phyloP scores from a whole-genome alignment of 2,329 filamentous ascomycete genomes.

The Stagonosporopsis tanaceti region DNA sequence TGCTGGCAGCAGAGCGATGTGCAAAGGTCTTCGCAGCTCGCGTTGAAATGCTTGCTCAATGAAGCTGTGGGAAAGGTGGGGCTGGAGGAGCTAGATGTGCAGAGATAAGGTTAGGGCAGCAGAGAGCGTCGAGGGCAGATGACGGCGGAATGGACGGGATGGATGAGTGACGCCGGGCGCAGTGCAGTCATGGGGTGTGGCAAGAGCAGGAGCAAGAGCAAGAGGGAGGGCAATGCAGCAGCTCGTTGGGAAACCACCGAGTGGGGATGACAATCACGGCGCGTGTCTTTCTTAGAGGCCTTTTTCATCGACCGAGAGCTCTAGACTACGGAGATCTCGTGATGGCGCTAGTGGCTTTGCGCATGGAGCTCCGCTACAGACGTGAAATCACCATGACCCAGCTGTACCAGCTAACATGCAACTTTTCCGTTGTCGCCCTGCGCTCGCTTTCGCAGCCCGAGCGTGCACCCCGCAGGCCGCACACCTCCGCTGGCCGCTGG shows the following conservation, averaged over 20 bases:
- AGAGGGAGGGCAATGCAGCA: conserved; percentile 27
- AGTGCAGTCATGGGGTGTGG: conserved; percentile 24
- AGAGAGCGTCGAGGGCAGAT: conserved; percentile 9
- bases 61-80: conserved; percentile 22
- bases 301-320: conserved; percentile 13
- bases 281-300: conserved; percentile 18
- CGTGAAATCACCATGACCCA: conserved; percentile 19
- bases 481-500: conserved; percentile 17
- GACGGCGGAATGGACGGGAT: not conserved
- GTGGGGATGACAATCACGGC: conserved; percentile 14
- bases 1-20: conserved; percentile 7
- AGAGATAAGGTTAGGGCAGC: conserved; percentile 21
- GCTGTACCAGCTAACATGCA: conserved; percentile 18
- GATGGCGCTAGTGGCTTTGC: conserved; percentile 17
- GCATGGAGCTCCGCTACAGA: conserved; percentile 11
- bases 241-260: conserved; percentile 24
- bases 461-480: conserved; percentile 18
- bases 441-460: conserved; percentile 13
- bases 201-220: conserved; percentile 22
- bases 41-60: conserved; percentile 20
- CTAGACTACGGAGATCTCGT: conserved; percentile 9
- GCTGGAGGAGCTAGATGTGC: conserved; percentile 18
- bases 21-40: conserved; percentile 9
- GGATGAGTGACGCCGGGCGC: conserved; percentile 14
- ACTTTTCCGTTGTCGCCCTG: conserved; percentile 20